phyloP scores from a whole-genome alignment of 2,329 filamentous ascomycete genomes.

The Gnomoniopsis sp. region DNA sequence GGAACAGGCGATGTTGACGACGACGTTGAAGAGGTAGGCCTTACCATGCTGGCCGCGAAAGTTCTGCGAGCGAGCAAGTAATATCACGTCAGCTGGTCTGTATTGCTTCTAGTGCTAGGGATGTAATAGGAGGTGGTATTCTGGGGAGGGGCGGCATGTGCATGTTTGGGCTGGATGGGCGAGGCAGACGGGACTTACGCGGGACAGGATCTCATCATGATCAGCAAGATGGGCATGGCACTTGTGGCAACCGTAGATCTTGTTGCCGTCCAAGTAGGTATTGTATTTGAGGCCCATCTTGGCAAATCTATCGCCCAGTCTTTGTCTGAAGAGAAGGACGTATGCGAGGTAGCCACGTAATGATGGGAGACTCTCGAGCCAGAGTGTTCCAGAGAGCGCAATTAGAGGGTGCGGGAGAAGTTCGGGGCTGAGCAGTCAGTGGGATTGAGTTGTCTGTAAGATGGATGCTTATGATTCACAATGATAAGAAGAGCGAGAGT shows the following conservation, averaged over 20 bases:
- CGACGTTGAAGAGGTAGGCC: conserved; percentile 90
- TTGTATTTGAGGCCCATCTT: conserved; percentile 89
- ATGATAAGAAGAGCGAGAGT: not conserved
- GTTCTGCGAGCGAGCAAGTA: conserved; percentile 57
- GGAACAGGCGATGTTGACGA: conserved; percentile 84
- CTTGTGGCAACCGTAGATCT: conserved; percentile 88
- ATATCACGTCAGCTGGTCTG: not conserved
- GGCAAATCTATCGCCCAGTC: not conserved
- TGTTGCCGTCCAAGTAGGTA: conserved; percentile 79
- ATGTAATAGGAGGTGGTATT: not conserved
- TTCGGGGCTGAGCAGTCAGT: not conserved
- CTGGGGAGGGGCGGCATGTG: conserved; percentile 2
- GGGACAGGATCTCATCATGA: conserved; percentile 92
- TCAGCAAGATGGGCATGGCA: conserved; percentile 96
- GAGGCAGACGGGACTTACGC: conserved; percentile 56
- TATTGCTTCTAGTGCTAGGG: not conserved
- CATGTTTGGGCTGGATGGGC: conserved; percentile 5
- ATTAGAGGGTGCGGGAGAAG: not conserved
- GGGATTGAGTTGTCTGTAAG: not conserved
- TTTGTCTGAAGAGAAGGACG: not conserved
- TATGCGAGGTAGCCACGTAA: not conserved
- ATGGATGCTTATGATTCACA: not conserved
- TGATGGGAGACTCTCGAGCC: not conserved
- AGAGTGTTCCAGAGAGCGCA: not conserved
- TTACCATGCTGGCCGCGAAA: conserved; percentile 98